Base-by-base conservation (phyloP, 139 green algal species). In the Chlamydomonas sp. region DNA sequence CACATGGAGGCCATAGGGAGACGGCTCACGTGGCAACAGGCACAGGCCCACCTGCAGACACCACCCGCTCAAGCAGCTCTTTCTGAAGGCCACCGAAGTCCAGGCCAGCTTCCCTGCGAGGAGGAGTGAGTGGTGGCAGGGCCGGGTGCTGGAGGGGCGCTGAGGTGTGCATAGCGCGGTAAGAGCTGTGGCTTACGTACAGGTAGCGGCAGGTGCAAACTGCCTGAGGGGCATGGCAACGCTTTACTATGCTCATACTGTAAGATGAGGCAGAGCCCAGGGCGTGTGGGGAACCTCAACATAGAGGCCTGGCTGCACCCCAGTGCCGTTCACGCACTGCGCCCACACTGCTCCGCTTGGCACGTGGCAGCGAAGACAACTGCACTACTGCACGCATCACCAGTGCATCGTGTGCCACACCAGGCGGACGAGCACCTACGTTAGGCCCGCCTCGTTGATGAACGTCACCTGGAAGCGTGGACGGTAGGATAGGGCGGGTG, bases 61-160 rank as follows among this genome's bases (percentile, higher is more conserved):
- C 86, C 18, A 94, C 91, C 85, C 94, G 82, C 86, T 97, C 95
- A 61, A 98, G 85, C 60, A 98, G 89, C 92, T 98, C 96, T 84
- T 98, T 98, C 74, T 95, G 93, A 7, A 98, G 92, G 2, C 96
- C 96, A 3, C 96, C 96, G 67, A 96, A 90, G 90, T 98, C 96
- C 9, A 98, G 89, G 12, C 96, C 96, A 58, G 96, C 94, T 88
- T 98, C 96, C 74, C 86, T 92, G 80, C 5, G 18, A 20, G 3
- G 49, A 17, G 87, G 69, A 64, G 18, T 2, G 10, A 4, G n/a
- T 72, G 78, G 59, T 5, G 58, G 10, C 58, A 58, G 31, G 4
- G 77, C 77, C 66, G 58, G 77, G 59, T 7, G 77, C 8, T 4
- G n/a, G 2, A n/a, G 64, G 63, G 20, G 78, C n/a, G n/a, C 31